Percentiles rank a stretch among this genome's conserved stretches.
phyloP scores from a whole-genome alignment of 371 early-diverging fungal genomes.

The Mortierella sp. region DNA sequence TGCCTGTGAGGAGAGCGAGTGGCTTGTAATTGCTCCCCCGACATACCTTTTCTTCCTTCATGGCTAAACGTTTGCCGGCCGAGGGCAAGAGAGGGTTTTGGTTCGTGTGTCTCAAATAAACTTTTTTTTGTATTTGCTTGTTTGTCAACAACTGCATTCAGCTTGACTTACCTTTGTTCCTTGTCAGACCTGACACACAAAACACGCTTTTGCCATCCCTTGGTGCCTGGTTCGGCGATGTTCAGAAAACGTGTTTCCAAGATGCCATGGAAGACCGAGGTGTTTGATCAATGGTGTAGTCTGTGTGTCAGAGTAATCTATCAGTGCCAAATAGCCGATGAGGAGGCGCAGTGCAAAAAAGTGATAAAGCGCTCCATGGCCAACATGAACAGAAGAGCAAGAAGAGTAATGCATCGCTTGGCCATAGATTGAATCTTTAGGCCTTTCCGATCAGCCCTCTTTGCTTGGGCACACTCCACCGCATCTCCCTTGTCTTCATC shows the following conservation, averaged over 20 bases:
- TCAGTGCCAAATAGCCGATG: no score
- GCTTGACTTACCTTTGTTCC: not conserved
- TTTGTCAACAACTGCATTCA: not conserved
- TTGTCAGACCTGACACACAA: not conserved
- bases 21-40: not conserved
- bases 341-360: not conserved
- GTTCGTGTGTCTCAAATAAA: conserved; percentile 7
- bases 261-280: no score
- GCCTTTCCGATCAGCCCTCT: not conserved
- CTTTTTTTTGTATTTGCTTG: not conserved
- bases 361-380: not conserved
- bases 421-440: not conserved
- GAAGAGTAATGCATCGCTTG: not conserved
- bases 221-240: no score
- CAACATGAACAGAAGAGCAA: not conserved
- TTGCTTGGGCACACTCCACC: not conserved
- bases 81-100: not conserved
- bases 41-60: not conserved
- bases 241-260: no score
- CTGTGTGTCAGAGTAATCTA: no score
- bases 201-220: not conserved
- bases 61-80: conserved; percentile 15
- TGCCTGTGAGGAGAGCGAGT: not conserved
- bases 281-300: no score
- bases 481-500: not conserved